Percentiles rank a stretch among this genome's conserved stretches.
These are phyloP conservation scores for Naganishia vaughanmartiniae DNA, from an alignment of 768 basidiomycete genomes.

Conservation along the genomic window DNA sequence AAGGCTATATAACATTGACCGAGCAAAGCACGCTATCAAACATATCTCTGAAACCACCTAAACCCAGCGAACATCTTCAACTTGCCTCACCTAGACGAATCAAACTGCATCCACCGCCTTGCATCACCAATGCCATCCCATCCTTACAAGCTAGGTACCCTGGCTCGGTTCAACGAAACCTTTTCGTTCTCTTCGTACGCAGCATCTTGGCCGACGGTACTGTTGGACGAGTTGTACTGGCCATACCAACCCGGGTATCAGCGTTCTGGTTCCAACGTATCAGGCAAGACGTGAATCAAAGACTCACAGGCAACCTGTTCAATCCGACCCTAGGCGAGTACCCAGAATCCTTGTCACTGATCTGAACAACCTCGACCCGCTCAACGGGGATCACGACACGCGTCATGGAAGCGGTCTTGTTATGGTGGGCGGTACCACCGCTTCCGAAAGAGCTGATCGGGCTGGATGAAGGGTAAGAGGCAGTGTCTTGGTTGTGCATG, in stretches of 20 bases:
- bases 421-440: background rate
- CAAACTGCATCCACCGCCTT: too few species aligned
- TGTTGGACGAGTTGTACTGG: background rate
- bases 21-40: too few species aligned
- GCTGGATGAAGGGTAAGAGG: background rate
- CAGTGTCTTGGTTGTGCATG: background rate
- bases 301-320: constrained; percentile 20
- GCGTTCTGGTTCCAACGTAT: background rate
- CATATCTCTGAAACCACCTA: too few species aligned
- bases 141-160: background rate
- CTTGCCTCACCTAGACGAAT: too few species aligned
- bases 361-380: background rate
- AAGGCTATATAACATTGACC: too few species aligned
- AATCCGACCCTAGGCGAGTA: constrained; percentile 4
- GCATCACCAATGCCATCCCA: background rate
- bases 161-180: background rate
- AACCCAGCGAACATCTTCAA: too few species aligned
- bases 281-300: background rate
- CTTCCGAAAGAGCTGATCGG: background rate
- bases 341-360: constrained; percentile 18
- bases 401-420: background rate
- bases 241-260: background rate
- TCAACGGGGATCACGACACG: constrained; percentile 14
- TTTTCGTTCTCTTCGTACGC: constrained; percentile 5
- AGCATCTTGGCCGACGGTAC: background rate